Evolutionary conservation across 768 basidiomycete species (phyloP), one percentile per base, ranked within the genome.

Genomic region (Asterophora parasitica): DNA sequence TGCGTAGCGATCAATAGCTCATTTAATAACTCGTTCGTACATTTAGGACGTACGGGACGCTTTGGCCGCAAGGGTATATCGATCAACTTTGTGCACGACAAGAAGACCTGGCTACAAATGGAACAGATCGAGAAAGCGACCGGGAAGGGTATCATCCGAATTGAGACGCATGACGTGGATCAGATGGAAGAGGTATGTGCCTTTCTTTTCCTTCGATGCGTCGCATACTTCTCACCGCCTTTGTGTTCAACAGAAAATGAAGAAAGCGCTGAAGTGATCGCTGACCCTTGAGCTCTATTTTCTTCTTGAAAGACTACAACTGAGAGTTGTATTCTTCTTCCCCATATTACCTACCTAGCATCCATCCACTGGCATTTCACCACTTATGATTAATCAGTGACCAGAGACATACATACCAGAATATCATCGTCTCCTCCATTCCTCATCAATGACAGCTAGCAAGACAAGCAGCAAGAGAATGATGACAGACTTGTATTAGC

Each of bases 31-130:
- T 30, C n/a, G 45, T 43, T 15, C 35, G 36, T 26, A 23, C 31
- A 15, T 49, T 4, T 55, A 97, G 94, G 95, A 42, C 90, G 96
- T 46, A 99, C 96, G 39, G 96, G 96, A 49, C 88, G 96, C 36
- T 99, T 99, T 64, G 96, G 96, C 46, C 84, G 96, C 37, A 92
- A 91, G 65, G 96, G 96, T 4, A 89, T 97, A 44, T 93, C 93
- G 28, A 90, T 99, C 62, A 96, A 96, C 66, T 98, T 99, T 61
- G 94, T 97, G 11, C 92, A 97, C 65, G 85, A 98, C 70, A 74
- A 83, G 62, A 73, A 73, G 64, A 92, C 93, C 5, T 93, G 88
- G 83, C 48, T 77, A 58, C 88, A 95, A 63, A 95, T 98, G 84
- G 78, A 94, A 57, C 75, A 78, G 60, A 96, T 99, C 50, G 88